Base-by-base conservation (phyloP, 495 filamentous ascomycete species). In the Tuber calosporum region DNA sequence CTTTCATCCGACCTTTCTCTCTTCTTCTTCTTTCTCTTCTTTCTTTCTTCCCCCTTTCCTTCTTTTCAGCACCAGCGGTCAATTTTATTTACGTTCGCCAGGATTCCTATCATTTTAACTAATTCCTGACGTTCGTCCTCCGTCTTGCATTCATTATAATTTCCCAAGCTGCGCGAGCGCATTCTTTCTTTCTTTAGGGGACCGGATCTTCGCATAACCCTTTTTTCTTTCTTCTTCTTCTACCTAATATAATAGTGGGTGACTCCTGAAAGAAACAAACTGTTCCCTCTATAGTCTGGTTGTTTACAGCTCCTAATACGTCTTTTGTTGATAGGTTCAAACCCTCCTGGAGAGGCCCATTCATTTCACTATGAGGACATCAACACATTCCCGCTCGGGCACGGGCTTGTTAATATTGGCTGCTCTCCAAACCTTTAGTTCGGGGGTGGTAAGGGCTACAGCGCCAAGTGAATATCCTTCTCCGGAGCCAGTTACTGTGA, bases 331-430 rank as follows among this genome's bases (percentile, higher is more conserved):
- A 13, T 69, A 58, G 40, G 34, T 39, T 58, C 53, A 42, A 68
- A 45, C 36, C 78, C 78, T 80, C 78, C 78, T 69, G 78, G 77
- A 73, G 78, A 80, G 78, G 77, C 69, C 62, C 26, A 70, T 70
- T 20, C 15, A 79, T 79, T 37, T 76, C 70, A 70, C 38, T 42
- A 80, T 79, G 77, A 79, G 67, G 43, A 76, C 77, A 40, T 73
- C 74, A 30, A 72, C 69, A 69, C 53, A 73, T 30, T 34, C 68
- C 38, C 72, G 34, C 74, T 72, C 77, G 75, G 67, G 69, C 42
- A 72, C 76, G 26, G 42, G 77, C 40, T 58, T 79, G 34, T 66
- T 79, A 70, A 70, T 53, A 8, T 70, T 79, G 37, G 40, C 58
- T 39, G 75, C 73, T n/a, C 66, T 80, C 4, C 78, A 80, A 15